Evolutionary conservation across 179 eudicot species (phyloP), one percentile per base, ranked within the genome.

Genomic region (Amaranthus tricolor): DNA sequence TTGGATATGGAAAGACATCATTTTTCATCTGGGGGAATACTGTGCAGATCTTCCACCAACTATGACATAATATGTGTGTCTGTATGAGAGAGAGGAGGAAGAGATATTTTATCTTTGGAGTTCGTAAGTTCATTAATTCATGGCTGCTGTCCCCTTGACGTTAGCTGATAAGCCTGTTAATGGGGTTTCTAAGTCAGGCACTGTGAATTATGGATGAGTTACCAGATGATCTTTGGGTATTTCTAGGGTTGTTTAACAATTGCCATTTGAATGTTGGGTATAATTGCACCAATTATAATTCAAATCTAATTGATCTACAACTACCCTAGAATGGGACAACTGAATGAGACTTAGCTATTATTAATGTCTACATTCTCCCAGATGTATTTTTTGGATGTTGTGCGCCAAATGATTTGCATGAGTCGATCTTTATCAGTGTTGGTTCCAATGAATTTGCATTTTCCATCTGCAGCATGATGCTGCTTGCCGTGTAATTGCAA

Each of bases 401-500:
- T 31, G 16, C 40, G 6, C 59, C 24, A 6, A 21, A 4, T 17
- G 5, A 9, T 17, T 31, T 8, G 40, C 50, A 63, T 7, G 50
- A 64, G 70, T 20, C 56, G 31, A 56, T 44, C 67, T 47, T 17
- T 5, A 51, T 43, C 6, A 55, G 40, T 31, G 40, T 24, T 17
- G 15, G 8, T 11, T 55, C 3, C n/a, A 52, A 19, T 31, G 21
- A 24, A 19, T 12, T 40, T 66, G 13, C 7, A 4, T 66, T 5
- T 68, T 82, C 72, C 12, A 8, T 79, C 73, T 79, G 70, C 94
- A 95, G 99, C 99, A 95, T 86, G 99, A 95, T 89, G 97, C 99
- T 40, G 99, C 99, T 70, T 93, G 99, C 84, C 96, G 99, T 85
- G 99, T 95, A 50, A 95, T 95, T 81, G 97, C 98, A 73, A 95